Conservation (phyloP, 140 eudicot genomes). For the Flaveria floridana region DNA sequence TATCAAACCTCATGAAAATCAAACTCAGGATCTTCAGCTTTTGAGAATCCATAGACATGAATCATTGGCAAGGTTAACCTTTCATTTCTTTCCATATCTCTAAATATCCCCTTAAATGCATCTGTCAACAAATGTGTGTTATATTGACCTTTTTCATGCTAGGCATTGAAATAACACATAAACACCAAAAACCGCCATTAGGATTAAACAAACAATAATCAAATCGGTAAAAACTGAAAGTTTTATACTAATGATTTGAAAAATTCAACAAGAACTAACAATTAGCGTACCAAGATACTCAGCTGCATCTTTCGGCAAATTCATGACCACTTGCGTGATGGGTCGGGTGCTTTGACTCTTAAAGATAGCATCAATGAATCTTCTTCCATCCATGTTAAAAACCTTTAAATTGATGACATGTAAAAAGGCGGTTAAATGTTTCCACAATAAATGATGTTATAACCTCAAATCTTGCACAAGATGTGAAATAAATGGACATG, state of each 20-base stretch:
- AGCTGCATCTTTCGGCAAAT: constrained; percentile 92
- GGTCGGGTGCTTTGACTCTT: constrained; percentile 47
- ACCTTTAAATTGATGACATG: constrained; percentile 44
- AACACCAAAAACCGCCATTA: background rate
- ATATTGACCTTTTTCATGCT: background rate
- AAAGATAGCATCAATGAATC: constrained; percentile 71
- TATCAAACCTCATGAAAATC: constrained; percentile 80
- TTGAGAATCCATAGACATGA: constrained; percentile 97
- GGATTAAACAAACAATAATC: constrained; percentile 4
- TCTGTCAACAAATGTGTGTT: constrained; percentile 47
- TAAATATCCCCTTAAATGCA: constrained; percentile 72
- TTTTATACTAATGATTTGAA: background rate
- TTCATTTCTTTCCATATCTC: constrained; percentile 31
- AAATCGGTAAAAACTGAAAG: background rate
- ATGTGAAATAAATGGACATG: background rate
- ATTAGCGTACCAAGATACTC: constrained; percentile 69
- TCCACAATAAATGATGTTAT: background rate
- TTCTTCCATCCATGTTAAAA: constrained; percentile 94
- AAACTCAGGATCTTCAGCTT: constrained; percentile 91
- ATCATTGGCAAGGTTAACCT: constrained; percentile 61
- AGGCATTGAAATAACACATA: constrained; percentile 2
- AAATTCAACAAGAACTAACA: background rate
- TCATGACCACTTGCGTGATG: constrained; percentile 97
- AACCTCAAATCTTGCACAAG: constrained; percentile 14
- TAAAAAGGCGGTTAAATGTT: constrained; percentile 14